phyloP scores from a whole-genome alignment of 78 protist species.

The Protostelium mycophagum region DNA sequence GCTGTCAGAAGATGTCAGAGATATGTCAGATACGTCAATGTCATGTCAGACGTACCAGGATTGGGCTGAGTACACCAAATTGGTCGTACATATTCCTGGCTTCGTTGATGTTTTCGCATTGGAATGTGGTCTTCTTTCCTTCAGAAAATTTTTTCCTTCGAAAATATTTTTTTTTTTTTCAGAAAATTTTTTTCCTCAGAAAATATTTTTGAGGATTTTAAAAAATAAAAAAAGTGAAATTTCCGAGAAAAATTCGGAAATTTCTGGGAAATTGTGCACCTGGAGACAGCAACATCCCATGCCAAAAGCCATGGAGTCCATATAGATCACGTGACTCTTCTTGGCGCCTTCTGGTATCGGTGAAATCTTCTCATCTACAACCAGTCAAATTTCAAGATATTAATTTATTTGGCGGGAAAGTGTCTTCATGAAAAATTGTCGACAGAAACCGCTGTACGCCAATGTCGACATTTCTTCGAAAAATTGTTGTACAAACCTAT shows the following conservation, averaged over 20 bases:
- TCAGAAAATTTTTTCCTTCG: not conserved
- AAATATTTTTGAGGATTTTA: too few relatives aligned
- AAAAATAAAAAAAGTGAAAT: not conserved
- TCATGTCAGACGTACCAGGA: too few relatives aligned
- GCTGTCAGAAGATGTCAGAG: slow-evolving; percentile 17
- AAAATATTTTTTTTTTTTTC: too few relatives aligned
- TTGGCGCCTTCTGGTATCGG: slow-evolving; percentile 4
- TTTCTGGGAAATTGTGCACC: too few relatives aligned
- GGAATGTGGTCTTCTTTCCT: slow-evolving; percentile 74
- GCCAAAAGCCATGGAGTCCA: slow-evolving; percentile 98
- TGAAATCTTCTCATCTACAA: not conserved
- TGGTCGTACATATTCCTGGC: slow-evolving; percentile 92
- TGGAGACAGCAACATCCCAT: slow-evolving; percentile 97
- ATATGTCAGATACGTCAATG: too few relatives aligned
- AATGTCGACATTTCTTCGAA: not conserved
- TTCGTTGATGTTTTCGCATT: slow-evolving; percentile 69
- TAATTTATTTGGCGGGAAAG: too few relatives aligned
- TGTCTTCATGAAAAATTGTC: too few relatives aligned
- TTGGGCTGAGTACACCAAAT: slow-evolving; percentile 60
- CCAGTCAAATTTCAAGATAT: not conserved
- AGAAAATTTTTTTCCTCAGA: too few relatives aligned
- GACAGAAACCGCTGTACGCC: too few relatives aligned
- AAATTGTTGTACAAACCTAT: not conserved
- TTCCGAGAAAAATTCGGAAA: too few relatives aligned
- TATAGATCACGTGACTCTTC: slow-evolving; percentile 70